Evolutionary conservation across 352 stramenopile species (phyloP), one percentile per base, ranked within the genome.

Genomic region (Phytophthora gonapodyides): DNA sequence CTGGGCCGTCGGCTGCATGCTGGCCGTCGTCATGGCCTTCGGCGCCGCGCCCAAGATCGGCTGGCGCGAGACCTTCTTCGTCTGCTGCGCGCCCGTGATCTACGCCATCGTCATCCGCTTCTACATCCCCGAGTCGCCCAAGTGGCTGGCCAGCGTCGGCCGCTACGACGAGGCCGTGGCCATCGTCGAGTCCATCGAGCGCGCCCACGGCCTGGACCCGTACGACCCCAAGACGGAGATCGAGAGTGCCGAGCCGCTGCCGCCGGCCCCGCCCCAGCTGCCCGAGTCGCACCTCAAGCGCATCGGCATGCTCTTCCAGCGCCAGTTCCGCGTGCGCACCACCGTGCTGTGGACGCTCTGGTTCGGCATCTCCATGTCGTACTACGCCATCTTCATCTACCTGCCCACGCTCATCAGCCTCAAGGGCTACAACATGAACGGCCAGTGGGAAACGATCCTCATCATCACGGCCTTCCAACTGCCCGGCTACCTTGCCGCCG

Each of bases 381-480:
- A 87, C 71, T 88, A 86, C 50, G 75, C 79, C 41, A 80, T 90
- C 37, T 88, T 84, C 64, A 85, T 88, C 47, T 78, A 84, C 67
- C 41, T 90, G 42, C 78, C 79, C 7, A 57, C 33, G 0, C 57
- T 90, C 11, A 82, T 87, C 27, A 68, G 50, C n/a, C 68, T 75
- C 41, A 84, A 76, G 46, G 82, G 82, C 38, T 88, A 78, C 68
- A 61, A 88, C 63, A 78, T 90, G 49, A 88, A 87, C 55, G 71
- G 68, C 27, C 67, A 73, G 34, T 82, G 73, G 64, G 45, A 71
- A 38, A 78, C 64, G 8, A 86, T 87, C 19, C 48, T 88, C 45
- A 57, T 88, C 56, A 88, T 90, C 43, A 87, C 76, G 17, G 70
- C 73, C 17, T 84, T 80, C 64, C 81, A 90, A 51, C 66, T 90